phyloP scores from a whole-genome alignment of 352 stramenopile species.

The Plasmopara halstedii region DNA sequence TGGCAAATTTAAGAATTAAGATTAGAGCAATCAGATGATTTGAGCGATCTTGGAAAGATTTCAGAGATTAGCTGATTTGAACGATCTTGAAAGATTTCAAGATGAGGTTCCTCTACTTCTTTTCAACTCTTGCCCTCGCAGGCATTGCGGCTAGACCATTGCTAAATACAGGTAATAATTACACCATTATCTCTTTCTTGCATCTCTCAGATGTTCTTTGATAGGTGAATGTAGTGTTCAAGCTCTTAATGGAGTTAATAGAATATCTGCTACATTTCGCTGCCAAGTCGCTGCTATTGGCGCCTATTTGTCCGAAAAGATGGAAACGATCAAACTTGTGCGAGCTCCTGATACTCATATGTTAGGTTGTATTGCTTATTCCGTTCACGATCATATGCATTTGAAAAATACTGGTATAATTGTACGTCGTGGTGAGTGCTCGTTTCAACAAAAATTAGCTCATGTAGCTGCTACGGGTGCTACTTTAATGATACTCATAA shows the following conservation, averaged over 20 bases:
- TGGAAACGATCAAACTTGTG: constrained; percentile 1
- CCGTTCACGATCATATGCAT: not conserved
- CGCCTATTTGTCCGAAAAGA: constrained; percentile 12
- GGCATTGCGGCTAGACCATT: too few species aligned
- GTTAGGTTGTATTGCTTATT: constrained; percentile 17
- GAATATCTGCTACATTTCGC: constrained; percentile 4
- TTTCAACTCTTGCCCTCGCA: too few species aligned
- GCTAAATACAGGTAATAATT: too few species aligned
- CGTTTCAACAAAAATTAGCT: constrained; percentile 31
- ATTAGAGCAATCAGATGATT: too few species aligned
- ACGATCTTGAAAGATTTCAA: too few species aligned
- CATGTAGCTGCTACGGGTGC: constrained; percentile 14
- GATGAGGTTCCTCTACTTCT: too few species aligned
- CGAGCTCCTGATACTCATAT: constrained; percentile 10
- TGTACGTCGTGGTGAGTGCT: constrained; percentile 29
- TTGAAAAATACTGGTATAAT: constrained; percentile 16
- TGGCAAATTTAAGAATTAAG: too few species aligned
- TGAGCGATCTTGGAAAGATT: too few species aligned
- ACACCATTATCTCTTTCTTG: too few species aligned
- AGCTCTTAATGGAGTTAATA: not conserved
- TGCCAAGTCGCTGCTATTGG: constrained; percentile 33
- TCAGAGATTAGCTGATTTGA: too few species aligned
- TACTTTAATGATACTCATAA: constrained; percentile 34
- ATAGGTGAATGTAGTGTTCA: not conserved
- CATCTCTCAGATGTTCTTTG: too few species aligned